Percentiles rank a stretch among this genome's conserved stretches.
Evolutionary conservation across 2,329 filamentous ascomycete genomes (phyloP).

Genomic region (Ophiocordyceps camponoti-rufipedis): DNA sequence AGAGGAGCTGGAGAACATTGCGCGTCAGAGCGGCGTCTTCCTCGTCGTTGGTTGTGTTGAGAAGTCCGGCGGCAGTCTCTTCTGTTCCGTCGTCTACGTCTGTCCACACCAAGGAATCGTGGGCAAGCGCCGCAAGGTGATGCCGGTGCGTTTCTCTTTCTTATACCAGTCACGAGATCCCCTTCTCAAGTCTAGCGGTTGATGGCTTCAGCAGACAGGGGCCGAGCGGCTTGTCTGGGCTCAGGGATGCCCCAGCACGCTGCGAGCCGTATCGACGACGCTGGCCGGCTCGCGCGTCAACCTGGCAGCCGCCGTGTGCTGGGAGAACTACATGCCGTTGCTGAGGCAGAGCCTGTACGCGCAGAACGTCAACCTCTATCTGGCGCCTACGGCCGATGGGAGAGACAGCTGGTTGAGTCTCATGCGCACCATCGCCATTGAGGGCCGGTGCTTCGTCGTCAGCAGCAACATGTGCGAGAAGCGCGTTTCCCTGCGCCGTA

Average conservation of each 20-base stretch:
- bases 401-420: slow-evolving; percentile 66
- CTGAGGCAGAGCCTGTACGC: slow-evolving; percentile 68
- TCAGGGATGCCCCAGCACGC: slow-evolving; percentile 60
- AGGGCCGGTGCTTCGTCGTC: slow-evolving; percentile 73
- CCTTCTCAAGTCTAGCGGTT: not conserved
- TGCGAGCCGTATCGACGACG: slow-evolving; percentile 60
- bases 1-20: slow-evolving; percentile 60
- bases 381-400: slow-evolving; percentile 76
- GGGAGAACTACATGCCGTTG: slow-evolving; percentile 94
- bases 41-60: slow-evolving; percentile 68
- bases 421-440: slow-evolving; percentile 66
- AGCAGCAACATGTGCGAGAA: slow-evolving; percentile 66
- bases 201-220: slow-evolving; percentile 35
- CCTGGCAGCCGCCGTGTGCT: slow-evolving; percentile 78
- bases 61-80: slow-evolving; percentile 62
- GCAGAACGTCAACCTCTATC: slow-evolving; percentile 82
- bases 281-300: slow-evolving; percentile 68
- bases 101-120: slow-evolving; percentile 54
- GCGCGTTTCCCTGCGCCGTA: slow-evolving; percentile 5
- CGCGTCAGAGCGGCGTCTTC: slow-evolving; percentile 64
- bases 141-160: slow-evolving; percentile 45
- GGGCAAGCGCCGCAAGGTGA: slow-evolving; percentile 81
- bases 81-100: slow-evolving; percentile 69
- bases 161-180: not conserved
- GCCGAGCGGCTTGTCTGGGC: slow-evolving; percentile 77